These are phyloP conservation scores for Sporothrix protearum DNA, from an alignment of 2,329 filamentous ascomycete species.

Conservation along the genomic window DNA sequence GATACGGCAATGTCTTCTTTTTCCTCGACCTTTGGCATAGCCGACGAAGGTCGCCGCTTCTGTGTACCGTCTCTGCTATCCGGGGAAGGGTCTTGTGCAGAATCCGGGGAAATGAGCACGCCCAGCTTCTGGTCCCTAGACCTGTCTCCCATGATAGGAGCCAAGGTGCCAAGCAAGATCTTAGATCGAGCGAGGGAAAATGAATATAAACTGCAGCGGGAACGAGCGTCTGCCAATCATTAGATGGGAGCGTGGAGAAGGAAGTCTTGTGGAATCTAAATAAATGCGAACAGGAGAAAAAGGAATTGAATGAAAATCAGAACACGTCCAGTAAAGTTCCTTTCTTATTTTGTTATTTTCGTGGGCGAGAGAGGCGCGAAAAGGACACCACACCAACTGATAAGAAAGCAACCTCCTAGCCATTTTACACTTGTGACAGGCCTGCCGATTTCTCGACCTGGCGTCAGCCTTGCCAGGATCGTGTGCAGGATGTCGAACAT, in stretches of 20 bases:
- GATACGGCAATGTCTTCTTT: conserved; percentile 28
- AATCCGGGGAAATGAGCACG: neutral
- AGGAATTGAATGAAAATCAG: neutral
- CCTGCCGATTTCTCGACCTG: neutral
- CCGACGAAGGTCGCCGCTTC: neutral
- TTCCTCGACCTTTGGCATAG: neutral
- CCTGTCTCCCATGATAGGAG: neutral
- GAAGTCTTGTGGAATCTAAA: neutral
- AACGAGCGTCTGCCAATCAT: neutral
- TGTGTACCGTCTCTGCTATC: neutral
- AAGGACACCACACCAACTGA: neutral
- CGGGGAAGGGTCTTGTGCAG: neutral
- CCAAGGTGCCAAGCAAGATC: conserved; percentile 4
- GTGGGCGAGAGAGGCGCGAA: neutral
- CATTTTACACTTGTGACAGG: neutral
- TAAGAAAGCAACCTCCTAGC: neutral
- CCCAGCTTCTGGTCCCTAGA: neutral
- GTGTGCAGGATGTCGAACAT: neutral
- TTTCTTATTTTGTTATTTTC: neutral
- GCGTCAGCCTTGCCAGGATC: neutral
- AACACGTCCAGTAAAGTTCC: too few relatives aligned
- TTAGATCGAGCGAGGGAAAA: neutral
- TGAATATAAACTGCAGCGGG: neutral
- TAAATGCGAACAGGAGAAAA: neutral
- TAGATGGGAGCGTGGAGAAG: neutral